Conservation (phyloP, 176 grass and related monocot genomes). For the Avena eriantha region DNA sequence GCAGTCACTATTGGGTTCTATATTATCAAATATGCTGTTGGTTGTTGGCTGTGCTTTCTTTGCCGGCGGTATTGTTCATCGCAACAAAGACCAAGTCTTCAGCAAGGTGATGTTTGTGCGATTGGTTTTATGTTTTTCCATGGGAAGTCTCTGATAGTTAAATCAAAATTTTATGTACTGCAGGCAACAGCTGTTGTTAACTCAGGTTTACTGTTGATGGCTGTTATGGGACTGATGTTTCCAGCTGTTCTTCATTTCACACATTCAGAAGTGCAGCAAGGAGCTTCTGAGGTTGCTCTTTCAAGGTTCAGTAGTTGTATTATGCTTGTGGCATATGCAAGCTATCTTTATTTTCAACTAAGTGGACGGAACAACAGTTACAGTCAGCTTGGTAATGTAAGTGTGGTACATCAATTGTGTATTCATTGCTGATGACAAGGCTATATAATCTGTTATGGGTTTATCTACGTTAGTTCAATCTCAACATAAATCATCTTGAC, state of each 20-base stretch:
- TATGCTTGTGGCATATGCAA: slow-evolving; percentile 85
- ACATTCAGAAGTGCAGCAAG: slow-evolving; percentile 59
- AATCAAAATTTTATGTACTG: slow-evolving; percentile 35
- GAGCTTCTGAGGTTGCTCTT: slow-evolving; percentile 61
- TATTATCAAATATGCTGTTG: slow-evolving; percentile 89
- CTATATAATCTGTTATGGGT: neutral
- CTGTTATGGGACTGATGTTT: slow-evolving; percentile 82
- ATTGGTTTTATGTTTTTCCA: slow-evolving; percentile 27
- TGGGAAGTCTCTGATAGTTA: slow-evolving; percentile 1
- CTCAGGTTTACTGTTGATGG: slow-evolving; percentile 80
- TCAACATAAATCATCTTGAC: neutral
- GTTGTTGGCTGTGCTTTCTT: slow-evolving; percentile 83
- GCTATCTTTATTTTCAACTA: slow-evolving; percentile 80
- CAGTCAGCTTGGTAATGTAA: slow-evolving; percentile 65
- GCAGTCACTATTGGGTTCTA: slow-evolving; percentile 82
- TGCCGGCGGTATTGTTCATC: slow-evolving; percentile 71
- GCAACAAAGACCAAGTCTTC: slow-evolving; percentile 74
- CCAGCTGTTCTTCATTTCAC: slow-evolving; percentile 85
- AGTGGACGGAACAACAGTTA: slow-evolving; percentile 59
- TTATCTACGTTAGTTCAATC: neutral
- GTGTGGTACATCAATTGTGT: slow-evolving; percentile 31
- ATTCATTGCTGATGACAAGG: neutral
- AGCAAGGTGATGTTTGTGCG: slow-evolving; percentile 60
- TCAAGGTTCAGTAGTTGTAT: slow-evolving; percentile 84
- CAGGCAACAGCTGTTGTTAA: slow-evolving; percentile 70